Conservation (phyloP, 345 rosid species). For the Stellera chamaejasme region DNA sequence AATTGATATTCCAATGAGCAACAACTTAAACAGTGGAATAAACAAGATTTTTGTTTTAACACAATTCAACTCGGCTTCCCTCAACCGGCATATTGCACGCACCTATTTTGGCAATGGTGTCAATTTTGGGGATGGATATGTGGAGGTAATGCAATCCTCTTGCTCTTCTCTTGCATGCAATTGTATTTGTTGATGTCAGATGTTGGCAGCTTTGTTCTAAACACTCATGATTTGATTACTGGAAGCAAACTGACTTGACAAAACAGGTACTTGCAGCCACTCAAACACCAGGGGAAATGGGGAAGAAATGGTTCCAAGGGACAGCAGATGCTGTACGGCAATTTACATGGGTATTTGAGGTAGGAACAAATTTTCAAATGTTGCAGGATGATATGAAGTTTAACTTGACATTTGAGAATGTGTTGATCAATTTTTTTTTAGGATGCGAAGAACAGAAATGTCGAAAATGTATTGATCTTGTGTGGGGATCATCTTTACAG, state of each 20-base stretch:
- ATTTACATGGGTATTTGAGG: slow-evolving; percentile 90
- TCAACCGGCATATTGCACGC: slow-evolving; percentile 75
- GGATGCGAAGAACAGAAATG: slow-evolving; percentile 76
- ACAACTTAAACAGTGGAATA: slow-evolving; percentile 79
- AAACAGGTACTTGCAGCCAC: slow-evolving; percentile 82
- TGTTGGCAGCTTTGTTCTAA: too few relatives aligned
- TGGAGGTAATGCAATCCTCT: slow-evolving; percentile 50
- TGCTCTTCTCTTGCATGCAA: not conserved
- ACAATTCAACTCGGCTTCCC: slow-evolving; percentile 86
- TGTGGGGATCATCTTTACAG: slow-evolving; percentile 88
- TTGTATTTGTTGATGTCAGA: not conserved
- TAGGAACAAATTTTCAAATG: slow-evolving; percentile 6
- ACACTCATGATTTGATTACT: slow-evolving; percentile 4
- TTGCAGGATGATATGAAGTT: not conserved
- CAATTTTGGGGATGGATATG: slow-evolving; percentile 84
- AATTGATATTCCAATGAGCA: slow-evolving; percentile 93
- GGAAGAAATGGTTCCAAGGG: slow-evolving; percentile 86
- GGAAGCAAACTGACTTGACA: slow-evolving; percentile 1
- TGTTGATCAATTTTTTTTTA: slow-evolving; percentile 13
- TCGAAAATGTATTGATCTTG: slow-evolving; percentile 65
- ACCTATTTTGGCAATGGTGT: slow-evolving; percentile 76
- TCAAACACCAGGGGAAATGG: slow-evolving; percentile 81
- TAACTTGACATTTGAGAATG: not conserved
- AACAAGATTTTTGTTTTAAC: slow-evolving; percentile 88
- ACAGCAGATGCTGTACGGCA: slow-evolving; percentile 95